These are phyloP conservation scores for Cystobasidiaceae sp. DNA, from an alignment of 1,284 basidiomycete genomes.

Conservation along the genomic window DNA sequence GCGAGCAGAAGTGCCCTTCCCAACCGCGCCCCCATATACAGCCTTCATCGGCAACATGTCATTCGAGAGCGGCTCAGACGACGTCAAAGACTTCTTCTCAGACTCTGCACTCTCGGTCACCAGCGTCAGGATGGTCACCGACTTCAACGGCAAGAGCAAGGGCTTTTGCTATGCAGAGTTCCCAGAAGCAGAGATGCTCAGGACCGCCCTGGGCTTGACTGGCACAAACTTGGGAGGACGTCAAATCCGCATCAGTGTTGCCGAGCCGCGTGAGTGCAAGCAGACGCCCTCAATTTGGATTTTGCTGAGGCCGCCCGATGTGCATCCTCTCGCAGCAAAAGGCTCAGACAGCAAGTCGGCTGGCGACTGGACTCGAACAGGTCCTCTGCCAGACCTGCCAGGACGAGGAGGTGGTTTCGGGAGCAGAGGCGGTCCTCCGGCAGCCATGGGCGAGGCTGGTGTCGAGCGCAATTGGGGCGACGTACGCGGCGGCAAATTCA, in stretches of 20 bases:
- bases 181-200: constrained; percentile 70
- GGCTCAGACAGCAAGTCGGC: constrained; percentile 36
- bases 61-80: constrained; percentile 81
- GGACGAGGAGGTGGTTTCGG: constrained; percentile 39
- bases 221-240: constrained; percentile 69
- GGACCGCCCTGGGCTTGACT: constrained; percentile 64
- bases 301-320: not conserved
- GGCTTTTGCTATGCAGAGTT: constrained; percentile 99
- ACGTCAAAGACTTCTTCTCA: constrained; percentile 74
- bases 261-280: constrained; percentile 74
- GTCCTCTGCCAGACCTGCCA: constrained; percentile 36
- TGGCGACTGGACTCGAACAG: constrained; percentile 40
- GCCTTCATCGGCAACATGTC: constrained; percentile 93
- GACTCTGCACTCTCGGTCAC: constrained; percentile 57
- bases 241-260: constrained; percentile 82
- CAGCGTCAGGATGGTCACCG: constrained; percentile 86
- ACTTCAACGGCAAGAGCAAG: constrained; percentile 80
- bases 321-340: not conserved
- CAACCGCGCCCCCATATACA: constrained; percentile 90
- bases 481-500: constrained; percentile 50
- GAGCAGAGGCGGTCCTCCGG: constrained; percentile 35
- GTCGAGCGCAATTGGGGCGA: constrained; percentile 49
- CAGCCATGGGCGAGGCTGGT: constrained; percentile 34
- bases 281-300: constrained; percentile 27
- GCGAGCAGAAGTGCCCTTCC: constrained; percentile 87